These are phyloP conservation scores for Cryptococcus jaspeensis DNA, from an alignment of 1,284 basidiomycete species.

Conservation along the genomic window DNA sequence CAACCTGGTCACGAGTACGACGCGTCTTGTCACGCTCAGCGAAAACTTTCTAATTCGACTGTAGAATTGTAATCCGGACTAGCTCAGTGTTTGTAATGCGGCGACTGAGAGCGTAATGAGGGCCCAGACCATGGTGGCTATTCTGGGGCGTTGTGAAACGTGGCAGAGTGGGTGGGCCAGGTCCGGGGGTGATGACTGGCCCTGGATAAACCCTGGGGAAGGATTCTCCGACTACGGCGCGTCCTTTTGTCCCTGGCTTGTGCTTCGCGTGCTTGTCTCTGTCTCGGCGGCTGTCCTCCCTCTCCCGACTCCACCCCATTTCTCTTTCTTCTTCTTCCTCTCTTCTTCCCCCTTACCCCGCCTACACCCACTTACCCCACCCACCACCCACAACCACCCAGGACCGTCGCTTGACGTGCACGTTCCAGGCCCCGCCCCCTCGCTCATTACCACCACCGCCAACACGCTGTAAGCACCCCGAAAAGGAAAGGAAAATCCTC, in stretches of 20 bases:
- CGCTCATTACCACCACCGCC: constrained; percentile 2
- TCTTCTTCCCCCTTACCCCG: not conserved
- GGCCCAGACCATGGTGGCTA: too few relatives aligned
- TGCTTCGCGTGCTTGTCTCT: not conserved
- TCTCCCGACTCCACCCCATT: not conserved
- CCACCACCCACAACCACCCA: too few relatives aligned
- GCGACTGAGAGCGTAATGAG: too few relatives aligned
- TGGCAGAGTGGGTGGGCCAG: too few relatives aligned
- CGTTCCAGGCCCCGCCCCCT: constrained; percentile 1
- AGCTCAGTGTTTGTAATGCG: too few relatives aligned
- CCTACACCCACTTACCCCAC: not conserved
- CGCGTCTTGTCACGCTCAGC: not conserved
- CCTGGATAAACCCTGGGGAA: not conserved
- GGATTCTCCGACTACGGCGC: not conserved
- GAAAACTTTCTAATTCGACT: not conserved
- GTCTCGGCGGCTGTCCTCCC: not conserved
- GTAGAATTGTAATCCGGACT: too few relatives aligned
- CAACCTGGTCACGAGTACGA: too few relatives aligned
- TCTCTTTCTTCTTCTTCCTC: constrained; percentile 3
- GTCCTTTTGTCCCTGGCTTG: too few relatives aligned
- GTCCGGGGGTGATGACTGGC: too few relatives aligned
- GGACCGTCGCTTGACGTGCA: constrained; percentile 5
- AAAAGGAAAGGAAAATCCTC: constrained; percentile 7
- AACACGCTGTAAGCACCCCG: constrained; percentile 2
- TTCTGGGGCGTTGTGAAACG: not conserved